Conservation (phyloP, 306 rosid species). For the Medicago ruthenica region DNA sequence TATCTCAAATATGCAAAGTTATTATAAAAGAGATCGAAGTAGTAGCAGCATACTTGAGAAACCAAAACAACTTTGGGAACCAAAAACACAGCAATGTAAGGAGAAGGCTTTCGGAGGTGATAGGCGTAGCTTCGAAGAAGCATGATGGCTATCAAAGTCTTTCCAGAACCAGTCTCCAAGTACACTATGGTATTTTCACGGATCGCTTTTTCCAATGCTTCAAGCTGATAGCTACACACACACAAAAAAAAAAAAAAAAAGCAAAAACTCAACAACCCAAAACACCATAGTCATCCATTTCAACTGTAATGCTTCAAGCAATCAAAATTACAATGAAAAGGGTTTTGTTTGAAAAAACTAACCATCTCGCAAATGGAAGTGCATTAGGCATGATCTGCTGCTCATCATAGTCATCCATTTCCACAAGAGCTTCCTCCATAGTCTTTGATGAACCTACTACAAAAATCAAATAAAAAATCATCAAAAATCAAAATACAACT, state of each 20-base stretch:
- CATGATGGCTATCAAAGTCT: conserved; percentile 89
- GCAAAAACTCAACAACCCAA: conserved; percentile 1
- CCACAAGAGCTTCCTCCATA: conserved; percentile 52
- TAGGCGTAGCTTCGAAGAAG: conserved; percentile 78
- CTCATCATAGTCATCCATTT: conserved; percentile 14
- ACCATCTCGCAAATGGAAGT: conserved; percentile 84
- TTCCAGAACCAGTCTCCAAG: conserved; percentile 93
- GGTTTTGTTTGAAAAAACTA: neutral
- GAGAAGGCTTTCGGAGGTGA: conserved; percentile 73
- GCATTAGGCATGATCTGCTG: conserved; percentile 40
- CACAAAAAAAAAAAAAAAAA: neutral
- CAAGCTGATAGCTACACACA: conserved; percentile 74
- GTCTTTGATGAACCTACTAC: neutral
- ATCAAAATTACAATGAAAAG: neutral
- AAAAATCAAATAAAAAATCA: neutral
- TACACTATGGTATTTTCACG: conserved; percentile 70
- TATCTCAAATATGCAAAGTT: neutral
- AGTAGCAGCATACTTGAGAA: conserved; percentile 58
- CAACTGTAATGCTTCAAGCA: neutral
- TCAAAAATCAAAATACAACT: neutral
- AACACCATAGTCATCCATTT: neutral
- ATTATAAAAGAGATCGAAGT: neutral
- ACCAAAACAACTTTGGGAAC: conserved; percentile 91
- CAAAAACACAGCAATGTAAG: conserved; percentile 69
- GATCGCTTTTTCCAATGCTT: conserved; percentile 71